These are phyloP conservation scores for Dimocarpus longan DNA, from an alignment of 345 rosid genomes.

Conservation along the genomic window DNA sequence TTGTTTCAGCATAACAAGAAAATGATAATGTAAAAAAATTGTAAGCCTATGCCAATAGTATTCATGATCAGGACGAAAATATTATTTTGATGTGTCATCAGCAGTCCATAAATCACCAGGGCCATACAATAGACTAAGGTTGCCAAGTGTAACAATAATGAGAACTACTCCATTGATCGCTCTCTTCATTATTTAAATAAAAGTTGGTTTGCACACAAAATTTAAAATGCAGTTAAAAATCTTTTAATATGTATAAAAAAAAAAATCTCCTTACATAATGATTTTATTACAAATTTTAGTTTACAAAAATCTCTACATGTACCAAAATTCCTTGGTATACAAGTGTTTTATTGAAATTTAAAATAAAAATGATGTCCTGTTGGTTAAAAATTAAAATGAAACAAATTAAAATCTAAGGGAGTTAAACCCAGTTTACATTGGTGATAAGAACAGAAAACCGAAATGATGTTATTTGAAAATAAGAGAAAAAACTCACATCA, in stretches of 20 bases:
- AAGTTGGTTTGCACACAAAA: constrained; percentile 63
- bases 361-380: no score
- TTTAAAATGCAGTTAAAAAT: no score
- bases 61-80: constrained; percentile 73
- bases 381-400: no score
- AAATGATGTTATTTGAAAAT: no score
- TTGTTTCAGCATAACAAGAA: constrained; percentile 44
- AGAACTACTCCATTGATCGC: constrained; percentile 76
- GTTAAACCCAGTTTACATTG: constrained; percentile 53
- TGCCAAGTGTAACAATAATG: constrained; percentile 72
- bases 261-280: no score
- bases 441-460: constrained; percentile 42
- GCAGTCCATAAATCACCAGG: constrained; percentile 85
- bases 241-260: no score
- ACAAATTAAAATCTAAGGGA: no score
- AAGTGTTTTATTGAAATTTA: no score
- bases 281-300: no score
- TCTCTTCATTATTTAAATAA: constrained; percentile 58
- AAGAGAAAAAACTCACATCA: no score
- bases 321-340: no score
- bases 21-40: constrained; percentile 49
- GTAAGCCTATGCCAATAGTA: constrained; percentile 62
- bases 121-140: constrained; percentile 71
- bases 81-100: constrained; percentile 56
- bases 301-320: no score